These are phyloP conservation scores for Endoconidiophora laricicola DNA, from an alignment of 2,329 filamentous ascomycete genomes.

Conservation along the genomic window DNA sequence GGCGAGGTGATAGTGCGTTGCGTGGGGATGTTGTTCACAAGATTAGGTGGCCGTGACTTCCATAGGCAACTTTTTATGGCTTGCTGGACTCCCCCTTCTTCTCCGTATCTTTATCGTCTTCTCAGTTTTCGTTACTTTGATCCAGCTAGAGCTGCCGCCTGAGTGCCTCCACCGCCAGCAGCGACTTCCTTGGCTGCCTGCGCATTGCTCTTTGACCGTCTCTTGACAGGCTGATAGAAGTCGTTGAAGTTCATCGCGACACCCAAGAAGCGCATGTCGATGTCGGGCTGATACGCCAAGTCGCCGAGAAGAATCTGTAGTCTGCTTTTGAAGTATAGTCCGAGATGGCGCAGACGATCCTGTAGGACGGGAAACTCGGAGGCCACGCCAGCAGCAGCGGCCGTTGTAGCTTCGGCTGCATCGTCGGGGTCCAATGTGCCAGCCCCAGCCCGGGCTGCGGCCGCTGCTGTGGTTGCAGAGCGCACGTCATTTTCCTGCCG, in stretches of 20 bases:
- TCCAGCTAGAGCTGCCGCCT: not conserved
- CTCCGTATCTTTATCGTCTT: no score
- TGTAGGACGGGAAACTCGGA: slow-evolving; percentile 58
- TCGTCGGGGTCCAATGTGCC: slow-evolving; percentile 16
- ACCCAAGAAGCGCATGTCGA: slow-evolving; percentile 87
- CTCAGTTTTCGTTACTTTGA: not conserved
- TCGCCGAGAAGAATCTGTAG: slow-evolving; percentile 77
- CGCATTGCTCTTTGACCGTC: slow-evolving; percentile 32
- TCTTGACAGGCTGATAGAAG: slow-evolving; percentile 65
- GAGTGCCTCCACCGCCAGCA: not conserved
- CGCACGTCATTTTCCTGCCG: slow-evolving; percentile 73
- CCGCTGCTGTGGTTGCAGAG: slow-evolving; percentile 26
- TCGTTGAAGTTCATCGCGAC: slow-evolving; percentile 99
- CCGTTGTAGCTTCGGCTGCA: slow-evolving; percentile 12
- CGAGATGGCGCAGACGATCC: slow-evolving; percentile 54
- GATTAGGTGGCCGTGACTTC: no score
- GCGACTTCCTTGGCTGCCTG: slow-evolving; percentile 13
- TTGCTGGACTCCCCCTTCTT: no score
- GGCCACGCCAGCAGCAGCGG: slow-evolving; percentile 33
- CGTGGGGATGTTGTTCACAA: no score
- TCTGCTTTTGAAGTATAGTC: slow-evolving; percentile 57
- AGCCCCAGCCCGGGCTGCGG: slow-evolving; percentile 11
- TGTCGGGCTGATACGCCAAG: slow-evolving; percentile 79
- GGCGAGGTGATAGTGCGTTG: no score
- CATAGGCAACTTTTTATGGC: no score